Evolutionary conservation across 2,329 filamentous ascomycete species (phyloP).

Genomic region (Aspergillus hortae): DNA sequence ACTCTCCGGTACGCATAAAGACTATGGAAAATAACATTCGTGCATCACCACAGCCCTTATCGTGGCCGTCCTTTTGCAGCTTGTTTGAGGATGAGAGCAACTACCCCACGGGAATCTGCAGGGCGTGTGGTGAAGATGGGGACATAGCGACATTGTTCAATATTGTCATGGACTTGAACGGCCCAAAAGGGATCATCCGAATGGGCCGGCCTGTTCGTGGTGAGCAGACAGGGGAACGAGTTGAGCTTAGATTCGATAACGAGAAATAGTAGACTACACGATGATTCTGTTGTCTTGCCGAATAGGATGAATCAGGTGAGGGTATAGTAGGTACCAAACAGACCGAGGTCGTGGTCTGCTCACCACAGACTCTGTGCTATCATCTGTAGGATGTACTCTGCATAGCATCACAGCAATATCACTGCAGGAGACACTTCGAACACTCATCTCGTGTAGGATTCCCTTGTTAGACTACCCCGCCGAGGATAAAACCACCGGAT

Average conservation of each 20-base stretch:
- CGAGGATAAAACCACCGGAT: not conserved
- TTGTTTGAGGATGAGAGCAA: slow-evolving; percentile 6
- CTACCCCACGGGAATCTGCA: slow-evolving; percentile 4
- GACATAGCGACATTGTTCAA: not conserved
- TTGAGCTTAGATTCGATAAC: not conserved
- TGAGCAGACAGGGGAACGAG: not conserved
- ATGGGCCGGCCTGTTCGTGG: not conserved
- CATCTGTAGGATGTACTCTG: too few relatives aligned
- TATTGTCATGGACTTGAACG: not conserved
- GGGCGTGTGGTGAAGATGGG: not conserved
- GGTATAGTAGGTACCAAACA: too few relatives aligned
- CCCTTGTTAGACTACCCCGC: not conserved
- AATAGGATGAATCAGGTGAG: too few relatives aligned
- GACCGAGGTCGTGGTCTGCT: too few relatives aligned
- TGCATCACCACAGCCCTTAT: not conserved
- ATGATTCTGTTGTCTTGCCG: too few relatives aligned
- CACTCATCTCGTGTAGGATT: too few relatives aligned
- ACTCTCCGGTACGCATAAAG: slow-evolving; percentile 4
- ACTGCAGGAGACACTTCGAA: too few relatives aligned
- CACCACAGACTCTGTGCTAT: too few relatives aligned
- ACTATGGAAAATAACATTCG: slow-evolving; percentile 4
- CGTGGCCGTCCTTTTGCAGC: not conserved
- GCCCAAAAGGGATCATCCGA: not conserved
- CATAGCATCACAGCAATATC: too few relatives aligned
- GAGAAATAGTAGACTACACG: too few relatives aligned